These are phyloP conservation scores for Microdochium bolleyi DNA, from an alignment of 2,329 filamentous ascomycete genomes.

Conservation along the genomic window DNA sequence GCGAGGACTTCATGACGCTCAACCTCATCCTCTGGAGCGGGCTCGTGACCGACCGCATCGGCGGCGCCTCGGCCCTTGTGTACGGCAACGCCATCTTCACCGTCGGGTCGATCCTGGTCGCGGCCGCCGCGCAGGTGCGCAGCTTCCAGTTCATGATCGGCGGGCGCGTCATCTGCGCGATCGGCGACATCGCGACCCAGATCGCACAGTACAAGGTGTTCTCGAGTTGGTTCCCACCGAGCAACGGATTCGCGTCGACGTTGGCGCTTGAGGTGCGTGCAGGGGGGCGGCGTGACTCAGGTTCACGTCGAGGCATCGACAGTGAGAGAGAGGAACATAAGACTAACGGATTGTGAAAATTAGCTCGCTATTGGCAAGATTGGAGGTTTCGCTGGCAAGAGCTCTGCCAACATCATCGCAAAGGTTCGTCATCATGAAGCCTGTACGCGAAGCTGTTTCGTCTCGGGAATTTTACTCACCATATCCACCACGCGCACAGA, in stretches of 20 bases:
- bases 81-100: slow-evolving; percentile 55
- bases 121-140: slow-evolving; percentile 45
- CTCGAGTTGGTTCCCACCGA: slow-evolving; percentile 56
- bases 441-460: no score
- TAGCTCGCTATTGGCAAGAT: slow-evolving; percentile 53
- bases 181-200: slow-evolving; percentile 58
- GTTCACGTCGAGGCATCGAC: no score
- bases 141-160: slow-evolving; percentile 54
- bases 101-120: slow-evolving; percentile 49
- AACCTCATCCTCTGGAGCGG: slow-evolving; percentile 46
- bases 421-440: slow-evolving; percentile 17
- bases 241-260: slow-evolving; percentile 53
- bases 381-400: slow-evolving; percentile 51
- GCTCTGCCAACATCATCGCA: slow-evolving; percentile 51
- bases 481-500: no score
- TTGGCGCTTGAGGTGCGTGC: slow-evolving; percentile 48
- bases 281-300: no score
- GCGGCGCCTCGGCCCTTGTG: slow-evolving; percentile 49
- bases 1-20: slow-evolving; percentile 55
- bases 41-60: slow-evolving; percentile 48
- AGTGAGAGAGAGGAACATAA: no score
- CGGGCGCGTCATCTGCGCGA: slow-evolving; percentile 43
- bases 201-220: slow-evolving; percentile 59
- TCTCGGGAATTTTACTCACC: no score
- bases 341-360: no score